A percentile compares a stretch with the other conserved stretches of the same genome.
Evolutionary conservation across 148 eudicot genomes (phyloP).

Genomic region (Bassia scoparia): DNA sequence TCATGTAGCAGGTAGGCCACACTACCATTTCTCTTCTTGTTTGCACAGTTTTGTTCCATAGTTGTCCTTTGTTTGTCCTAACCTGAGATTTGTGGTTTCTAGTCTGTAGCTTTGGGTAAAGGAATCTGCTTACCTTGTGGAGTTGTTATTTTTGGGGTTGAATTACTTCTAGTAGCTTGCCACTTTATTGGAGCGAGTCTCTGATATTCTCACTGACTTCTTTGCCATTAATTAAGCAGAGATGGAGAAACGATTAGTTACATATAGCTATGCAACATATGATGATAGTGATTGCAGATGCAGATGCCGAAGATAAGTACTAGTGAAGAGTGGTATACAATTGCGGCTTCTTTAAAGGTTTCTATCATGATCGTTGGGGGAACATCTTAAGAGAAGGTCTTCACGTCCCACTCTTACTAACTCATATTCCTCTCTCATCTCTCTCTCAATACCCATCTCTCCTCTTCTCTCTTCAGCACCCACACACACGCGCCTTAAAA

Average conservation of each 20-base stretch:
- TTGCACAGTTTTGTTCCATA: too few relatives aligned
- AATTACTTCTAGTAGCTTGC: neutral
- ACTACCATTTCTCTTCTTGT: too few relatives aligned
- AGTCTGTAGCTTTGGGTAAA: too few relatives aligned
- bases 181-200: neutral
- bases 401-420: too few relatives aligned
- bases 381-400: slow-evolving; percentile 67
- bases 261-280: slow-evolving; percentile 49
- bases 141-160: neutral
- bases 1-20: too few relatives aligned
- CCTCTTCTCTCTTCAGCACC: too few relatives aligned
- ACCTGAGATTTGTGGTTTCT: too few relatives aligned
- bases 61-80: too few relatives aligned
- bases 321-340: slow-evolving; percentile 35
- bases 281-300: slow-evolving; percentile 59
- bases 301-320: slow-evolving; percentile 34
- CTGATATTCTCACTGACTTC: neutral
- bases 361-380: slow-evolving; percentile 67
- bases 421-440: neutral
- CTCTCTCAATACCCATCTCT: neutral
- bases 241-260: slow-evolving; percentile 70
- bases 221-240: slow-evolving; percentile 35
- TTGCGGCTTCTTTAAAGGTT: slow-evolving; percentile 69
- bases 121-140: too few relatives aligned
- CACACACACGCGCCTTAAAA: neutral